Base-by-base conservation (phyloP, 352 stramenopile genomes). In the Phytophthora chlamydospora region DNA sequence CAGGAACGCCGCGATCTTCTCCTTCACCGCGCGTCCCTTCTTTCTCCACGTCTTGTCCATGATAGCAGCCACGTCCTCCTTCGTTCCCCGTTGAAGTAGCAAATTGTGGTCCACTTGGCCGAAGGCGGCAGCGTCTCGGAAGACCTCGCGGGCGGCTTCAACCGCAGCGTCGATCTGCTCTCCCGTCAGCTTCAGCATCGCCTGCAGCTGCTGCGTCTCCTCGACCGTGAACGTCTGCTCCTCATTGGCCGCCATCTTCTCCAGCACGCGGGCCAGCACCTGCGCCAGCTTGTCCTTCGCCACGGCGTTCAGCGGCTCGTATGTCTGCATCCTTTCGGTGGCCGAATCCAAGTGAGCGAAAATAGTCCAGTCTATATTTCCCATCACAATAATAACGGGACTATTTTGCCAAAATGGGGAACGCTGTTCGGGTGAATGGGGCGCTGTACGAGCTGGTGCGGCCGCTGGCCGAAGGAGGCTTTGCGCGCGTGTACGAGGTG, bases 401-500 rank as follows among this genome's bases (percentile, higher is more conserved):
- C 21, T 54, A 50, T 49, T 56, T 36, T 39, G 4, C 12, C 39
- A 29, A 50, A 33, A 90, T 91, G 83, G 83, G 83, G 52, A 91
- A 91, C 58, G 47, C 68, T 8, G 74, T 80, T 41, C 76, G 74
- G n/a, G 70, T 91, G 51, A 89, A 91, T 44, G 78, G 80, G 17
- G 58, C 61, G 36, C 59, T 66, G 64, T 91, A 84, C 56, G 71
- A 83, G 47, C 71, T 79, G 56, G 43, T 85, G 31, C 62, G 80
- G 10, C 55, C 65, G 46, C 56, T 96, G 3, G 86, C 66, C 4
- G 84, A 89, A 2, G 88, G 88, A 24, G 88, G 88, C 31, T 96
- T 90, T 59, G 79, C 84, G 24, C 64, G 74, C 11, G 88, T 95
- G 39, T 83, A 85, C 48, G 48, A 74, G 16, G 85, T 90, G 41